phyloP scores from a whole-genome alignment of 140 eudicot species.

The Stevia rebaudiana region DNA sequence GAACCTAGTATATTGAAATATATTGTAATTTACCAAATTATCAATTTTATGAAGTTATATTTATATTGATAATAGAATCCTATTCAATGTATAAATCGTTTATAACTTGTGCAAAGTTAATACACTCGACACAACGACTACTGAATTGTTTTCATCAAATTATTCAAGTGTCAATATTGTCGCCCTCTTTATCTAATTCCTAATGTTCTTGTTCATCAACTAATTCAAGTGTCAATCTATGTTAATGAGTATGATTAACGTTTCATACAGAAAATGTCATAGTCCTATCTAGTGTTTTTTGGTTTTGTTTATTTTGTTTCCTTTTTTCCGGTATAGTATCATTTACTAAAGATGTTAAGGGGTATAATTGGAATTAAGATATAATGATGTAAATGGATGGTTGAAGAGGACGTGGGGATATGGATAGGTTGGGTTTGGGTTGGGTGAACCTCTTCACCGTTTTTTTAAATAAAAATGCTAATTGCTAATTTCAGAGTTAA shows the following conservation, averaged over 20 bases:
- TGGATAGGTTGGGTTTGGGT: slow-evolving; percentile 78
- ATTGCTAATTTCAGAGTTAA: slow-evolving; percentile 24
- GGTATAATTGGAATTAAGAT: slow-evolving; percentile 4
- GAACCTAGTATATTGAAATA: neutral
- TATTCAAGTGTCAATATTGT: too few relatives aligned
- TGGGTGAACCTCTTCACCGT: slow-evolving; percentile 61
- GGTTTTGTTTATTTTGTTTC: neutral
- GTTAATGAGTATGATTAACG: neutral
- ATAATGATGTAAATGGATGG: too few relatives aligned
- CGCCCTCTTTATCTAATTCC: neutral
- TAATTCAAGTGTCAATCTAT: neutral
- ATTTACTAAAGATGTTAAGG: neutral
- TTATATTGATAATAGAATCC: too few relatives aligned
- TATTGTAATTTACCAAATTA: neutral
- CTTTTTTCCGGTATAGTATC: neutral
- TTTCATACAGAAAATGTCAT: neutral
- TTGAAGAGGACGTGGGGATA: slow-evolving; percentile 14
- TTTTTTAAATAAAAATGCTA: slow-evolving; percentile 20
- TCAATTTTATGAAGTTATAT: too few relatives aligned
- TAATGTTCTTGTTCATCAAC: neutral
- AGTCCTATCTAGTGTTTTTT: neutral
- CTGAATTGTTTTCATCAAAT: too few relatives aligned
- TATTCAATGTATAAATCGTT: too few relatives aligned
- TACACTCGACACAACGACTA: too few relatives aligned
- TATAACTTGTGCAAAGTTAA: neutral